phyloP scores from a whole-genome alignment of 176 grass and related monocot species.

The Hordeum marinum region DNA sequence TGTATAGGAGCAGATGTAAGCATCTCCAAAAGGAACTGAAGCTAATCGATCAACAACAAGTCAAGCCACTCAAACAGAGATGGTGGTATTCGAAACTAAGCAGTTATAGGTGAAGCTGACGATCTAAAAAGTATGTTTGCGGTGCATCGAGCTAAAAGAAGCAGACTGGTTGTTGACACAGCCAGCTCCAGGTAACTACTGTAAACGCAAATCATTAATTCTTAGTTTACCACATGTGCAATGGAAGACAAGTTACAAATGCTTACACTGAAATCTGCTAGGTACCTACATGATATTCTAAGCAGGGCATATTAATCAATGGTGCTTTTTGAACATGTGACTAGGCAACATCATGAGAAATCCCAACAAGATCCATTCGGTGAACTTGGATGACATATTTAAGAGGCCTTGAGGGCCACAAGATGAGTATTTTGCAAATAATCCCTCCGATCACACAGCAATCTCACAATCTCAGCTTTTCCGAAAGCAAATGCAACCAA shows the following conservation, averaged over 20 bases:
- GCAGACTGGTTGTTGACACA: neutral
- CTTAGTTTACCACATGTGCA: neutral
- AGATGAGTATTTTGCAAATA: neutral
- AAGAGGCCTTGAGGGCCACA: neutral
- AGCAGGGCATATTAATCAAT: neutral
- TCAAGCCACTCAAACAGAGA: slow-evolving; percentile 1
- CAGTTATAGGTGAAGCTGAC: neutral
- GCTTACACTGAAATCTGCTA: neutral
- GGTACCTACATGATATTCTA: neutral
- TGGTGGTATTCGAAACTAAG: neutral
- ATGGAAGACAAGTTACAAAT: neutral
- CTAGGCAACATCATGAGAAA: neutral
- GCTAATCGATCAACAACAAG: neutral
- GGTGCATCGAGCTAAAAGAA: neutral
- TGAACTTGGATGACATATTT: neutral
- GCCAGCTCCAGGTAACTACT: neutral
- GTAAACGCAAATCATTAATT: neutral
- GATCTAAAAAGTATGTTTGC: neutral
- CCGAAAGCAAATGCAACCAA: neutral
- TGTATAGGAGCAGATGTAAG: slow-evolving; percentile 22
- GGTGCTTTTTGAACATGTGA: neutral
- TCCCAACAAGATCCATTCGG: neutral
- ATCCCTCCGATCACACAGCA: neutral
- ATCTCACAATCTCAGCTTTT: neutral
- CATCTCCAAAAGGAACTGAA: slow-evolving; percentile 7